Conservation (phyloP, 208 protist species). For the Wallacemonas sp. region DNA sequence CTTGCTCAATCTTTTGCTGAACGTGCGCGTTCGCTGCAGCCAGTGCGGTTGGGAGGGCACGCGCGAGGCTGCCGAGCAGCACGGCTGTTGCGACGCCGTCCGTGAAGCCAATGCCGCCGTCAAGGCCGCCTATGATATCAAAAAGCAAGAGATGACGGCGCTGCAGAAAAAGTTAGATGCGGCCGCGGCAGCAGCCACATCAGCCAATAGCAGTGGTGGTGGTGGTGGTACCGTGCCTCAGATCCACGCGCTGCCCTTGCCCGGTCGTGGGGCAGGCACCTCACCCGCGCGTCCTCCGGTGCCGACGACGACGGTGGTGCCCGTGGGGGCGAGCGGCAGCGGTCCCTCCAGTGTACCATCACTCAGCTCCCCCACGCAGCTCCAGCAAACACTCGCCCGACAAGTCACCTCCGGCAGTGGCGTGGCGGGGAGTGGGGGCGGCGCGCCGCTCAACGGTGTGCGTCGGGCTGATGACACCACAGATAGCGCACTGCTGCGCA, state of each 20-base stretch:
- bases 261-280: too few relatives aligned
- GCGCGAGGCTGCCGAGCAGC: slow-evolving; percentile 7
- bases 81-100: slow-evolving; percentile 14
- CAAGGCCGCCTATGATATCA: not conserved
- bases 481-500: slow-evolving; percentile 20
- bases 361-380: too few relatives aligned
- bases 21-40: slow-evolving; percentile 12
- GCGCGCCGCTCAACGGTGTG: not conserved
- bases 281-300: too few relatives aligned
- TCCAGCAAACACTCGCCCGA: too few relatives aligned
- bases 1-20: slow-evolving; percentile 20
- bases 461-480: slow-evolving; percentile 9
- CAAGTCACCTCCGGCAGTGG: not conserved
- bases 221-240: too few relatives aligned
- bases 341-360: too few relatives aligned
- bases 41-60: slow-evolving; percentile 25
- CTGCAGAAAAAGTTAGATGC: not conserved
- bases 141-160: not conserved
- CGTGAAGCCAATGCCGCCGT: not conserved
- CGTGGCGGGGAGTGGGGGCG: not conserved
- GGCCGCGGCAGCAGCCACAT: not conserved
- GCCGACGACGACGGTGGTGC: too few relatives aligned
- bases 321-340: too few relatives aligned
- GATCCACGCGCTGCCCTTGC: too few relatives aligned
- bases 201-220: too few relatives aligned